Conservation (phyloP, 352 stramenopile species). For the Phytophthora melonis region DNA sequence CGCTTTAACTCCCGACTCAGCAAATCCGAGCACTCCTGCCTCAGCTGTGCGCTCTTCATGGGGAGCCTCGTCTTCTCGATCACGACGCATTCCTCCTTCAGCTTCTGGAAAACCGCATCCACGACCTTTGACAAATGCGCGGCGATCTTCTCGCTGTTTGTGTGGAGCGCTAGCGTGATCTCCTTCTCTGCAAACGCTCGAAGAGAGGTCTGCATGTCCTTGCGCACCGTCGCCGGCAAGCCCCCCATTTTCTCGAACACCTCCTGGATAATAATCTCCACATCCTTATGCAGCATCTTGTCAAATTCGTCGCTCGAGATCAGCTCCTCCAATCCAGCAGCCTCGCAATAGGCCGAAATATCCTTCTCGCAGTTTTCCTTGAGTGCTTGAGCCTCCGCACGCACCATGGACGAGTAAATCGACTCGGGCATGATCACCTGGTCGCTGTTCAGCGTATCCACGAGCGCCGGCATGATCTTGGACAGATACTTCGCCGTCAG, state of each 20-base stretch:
- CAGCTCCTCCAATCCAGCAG: slow-evolving; percentile 66
- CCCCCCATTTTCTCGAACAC: slow-evolving; percentile 60
- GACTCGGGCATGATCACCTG: slow-evolving; percentile 91
- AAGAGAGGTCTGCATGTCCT: slow-evolving; percentile 70
- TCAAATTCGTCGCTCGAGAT: slow-evolving; percentile 68
- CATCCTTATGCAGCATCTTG: slow-evolving; percentile 59
- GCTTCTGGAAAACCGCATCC: slow-evolving; percentile 59
- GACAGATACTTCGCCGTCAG: slow-evolving; percentile 77
- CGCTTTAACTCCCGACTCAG: slow-evolving; percentile 56
- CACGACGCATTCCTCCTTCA: slow-evolving; percentile 61
- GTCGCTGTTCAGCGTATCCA: slow-evolving; percentile 88
- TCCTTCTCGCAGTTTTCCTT: slow-evolving; percentile 70
- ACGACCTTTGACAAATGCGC: slow-evolving; percentile 61
- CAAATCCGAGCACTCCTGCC: slow-evolving; percentile 59
- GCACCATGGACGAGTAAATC: slow-evolving; percentile 90
- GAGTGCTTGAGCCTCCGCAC: slow-evolving; percentile 70
- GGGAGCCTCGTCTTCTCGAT: slow-evolving; percentile 72
- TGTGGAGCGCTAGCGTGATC: slow-evolving; percentile 72
- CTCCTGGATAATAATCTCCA: slow-evolving; percentile 66
- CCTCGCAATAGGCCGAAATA: slow-evolving; percentile 76
- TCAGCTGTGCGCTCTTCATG: slow-evolving; percentile 63
- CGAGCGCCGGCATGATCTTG: slow-evolving; percentile 79
- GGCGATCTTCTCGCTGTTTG: slow-evolving; percentile 76
- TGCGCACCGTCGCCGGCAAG: slow-evolving; percentile 58
- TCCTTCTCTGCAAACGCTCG: slow-evolving; percentile 67